These are phyloP conservation scores for Ascomycota sp. DNA, from an alignment of 2,329 filamentous ascomycete species.

Conservation along the genomic window DNA sequence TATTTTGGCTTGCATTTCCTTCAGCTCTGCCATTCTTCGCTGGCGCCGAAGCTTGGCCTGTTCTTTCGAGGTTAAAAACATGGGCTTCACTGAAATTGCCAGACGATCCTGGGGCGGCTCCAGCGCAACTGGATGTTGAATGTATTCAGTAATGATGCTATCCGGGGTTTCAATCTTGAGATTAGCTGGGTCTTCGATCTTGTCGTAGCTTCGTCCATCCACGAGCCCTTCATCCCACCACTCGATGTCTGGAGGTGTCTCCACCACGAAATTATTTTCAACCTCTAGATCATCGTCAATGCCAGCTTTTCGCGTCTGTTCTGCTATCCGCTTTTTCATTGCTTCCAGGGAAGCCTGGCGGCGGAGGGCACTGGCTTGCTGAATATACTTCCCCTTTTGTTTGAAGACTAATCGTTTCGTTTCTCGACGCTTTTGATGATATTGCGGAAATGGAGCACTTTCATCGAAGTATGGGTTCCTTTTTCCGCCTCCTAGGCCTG, in stretches of 20 bases:
- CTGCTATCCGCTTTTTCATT: slow-evolving; percentile 86
- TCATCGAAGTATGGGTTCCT: slow-evolving; percentile 69
- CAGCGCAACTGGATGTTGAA: slow-evolving; percentile 81
- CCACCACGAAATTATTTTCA: slow-evolving; percentile 75
- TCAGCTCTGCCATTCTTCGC: slow-evolving; percentile 76
- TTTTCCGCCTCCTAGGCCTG: slow-evolving; percentile 1
- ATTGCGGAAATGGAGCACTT: slow-evolving; percentile 38
- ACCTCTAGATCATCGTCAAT: slow-evolving; percentile 79
- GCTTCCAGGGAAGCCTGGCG: slow-evolving; percentile 76
- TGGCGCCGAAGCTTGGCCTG: slow-evolving; percentile 80
- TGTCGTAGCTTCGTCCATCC: slow-evolving; percentile 52
- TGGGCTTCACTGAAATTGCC: slow-evolving; percentile 58
- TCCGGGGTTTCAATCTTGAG: slow-evolving; percentile 63
- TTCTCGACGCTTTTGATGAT: slow-evolving; percentile 38
- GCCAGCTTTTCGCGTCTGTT: slow-evolving; percentile 70
- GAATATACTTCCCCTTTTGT: slow-evolving; percentile 90
- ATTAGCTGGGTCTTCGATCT: slow-evolving; percentile 40
- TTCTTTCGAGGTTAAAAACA: slow-evolving; percentile 82
- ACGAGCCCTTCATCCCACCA: slow-evolving; percentile 95
- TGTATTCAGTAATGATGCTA: slow-evolving; percentile 71
- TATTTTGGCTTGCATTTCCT: slow-evolving; percentile 93
- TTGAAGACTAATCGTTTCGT: slow-evolving; percentile 74
- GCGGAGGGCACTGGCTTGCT: slow-evolving; percentile 75
- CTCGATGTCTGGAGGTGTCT: slow-evolving; percentile 70
- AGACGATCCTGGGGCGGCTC: slow-evolving; percentile 83